Conservation (phyloP, 2,329 filamentous ascomycete species). For the Fusarium beomiforme region DNA sequence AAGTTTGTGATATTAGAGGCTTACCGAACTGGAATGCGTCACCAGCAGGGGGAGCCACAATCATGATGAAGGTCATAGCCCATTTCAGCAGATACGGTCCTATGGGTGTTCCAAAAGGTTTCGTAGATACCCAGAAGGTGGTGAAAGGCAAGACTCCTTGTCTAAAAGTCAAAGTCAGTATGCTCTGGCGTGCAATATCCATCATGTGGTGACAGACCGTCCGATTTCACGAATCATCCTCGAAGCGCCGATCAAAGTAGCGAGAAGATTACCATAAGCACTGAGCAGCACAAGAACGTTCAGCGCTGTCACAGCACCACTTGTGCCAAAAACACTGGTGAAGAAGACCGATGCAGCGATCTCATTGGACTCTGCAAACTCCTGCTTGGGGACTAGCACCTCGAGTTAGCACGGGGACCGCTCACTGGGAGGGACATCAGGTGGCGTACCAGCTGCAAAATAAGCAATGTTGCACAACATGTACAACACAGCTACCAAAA, state of each 20-base stretch:
- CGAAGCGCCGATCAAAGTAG: conserved; percentile 64
- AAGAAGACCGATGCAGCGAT: conserved; percentile 70
- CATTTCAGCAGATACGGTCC: conserved; percentile 69
- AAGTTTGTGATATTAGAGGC: background rate
- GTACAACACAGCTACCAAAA: conserved; percentile 64
- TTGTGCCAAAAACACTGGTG: conserved; percentile 64
- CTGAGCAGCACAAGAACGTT: conserved; percentile 68
- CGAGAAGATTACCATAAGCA: conserved; percentile 68
- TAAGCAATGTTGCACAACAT: conserved; percentile 70
- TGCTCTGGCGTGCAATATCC: conserved; percentile 65
- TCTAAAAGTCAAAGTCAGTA: conserved; percentile 48
- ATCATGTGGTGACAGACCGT: conserved; percentile 61
- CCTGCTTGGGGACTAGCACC: conserved; percentile 59
- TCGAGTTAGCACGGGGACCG: conserved; percentile 35
- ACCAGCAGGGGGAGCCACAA: conserved; percentile 68
- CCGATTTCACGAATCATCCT: conserved; percentile 69
- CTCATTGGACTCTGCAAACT: conserved; percentile 61
- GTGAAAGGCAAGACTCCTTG: conserved; percentile 70
- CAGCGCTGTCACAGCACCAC: conserved; percentile 60
- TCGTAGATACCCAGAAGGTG: conserved; percentile 69
- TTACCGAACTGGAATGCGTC: conserved; percentile 72
- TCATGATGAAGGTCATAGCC: conserved; percentile 67
- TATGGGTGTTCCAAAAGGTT: conserved; percentile 70
- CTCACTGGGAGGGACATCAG: accelerated
- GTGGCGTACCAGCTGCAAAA: conserved; percentile 56